phyloP scores from a whole-genome alignment of 192 early-diverging fungal genomes.

The Mortierella hygrophila region DNA sequence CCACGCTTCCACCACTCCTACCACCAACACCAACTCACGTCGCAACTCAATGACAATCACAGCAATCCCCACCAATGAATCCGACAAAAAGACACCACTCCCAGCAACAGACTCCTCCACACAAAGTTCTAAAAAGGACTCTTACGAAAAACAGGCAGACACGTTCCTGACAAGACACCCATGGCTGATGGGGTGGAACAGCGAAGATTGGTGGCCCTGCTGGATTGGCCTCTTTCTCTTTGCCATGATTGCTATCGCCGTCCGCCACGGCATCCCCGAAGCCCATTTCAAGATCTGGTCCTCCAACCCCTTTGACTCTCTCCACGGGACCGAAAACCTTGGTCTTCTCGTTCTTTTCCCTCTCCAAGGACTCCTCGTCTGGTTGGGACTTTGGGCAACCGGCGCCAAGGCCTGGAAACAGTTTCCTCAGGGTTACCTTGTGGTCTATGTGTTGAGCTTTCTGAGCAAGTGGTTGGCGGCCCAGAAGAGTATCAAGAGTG shows the following conservation, averaged over 20 bases:
- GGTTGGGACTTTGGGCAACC: conserved; percentile 48
- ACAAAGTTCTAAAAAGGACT: background rate
- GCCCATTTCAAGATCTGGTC: conserved; percentile 54
- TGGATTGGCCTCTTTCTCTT: conserved; percentile 65
- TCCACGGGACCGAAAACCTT: conserved; percentile 50
- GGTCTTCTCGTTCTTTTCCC: conserved; percentile 57
- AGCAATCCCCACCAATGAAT: background rate
- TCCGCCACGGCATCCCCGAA: conserved; percentile 47
- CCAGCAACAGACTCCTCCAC: background rate
- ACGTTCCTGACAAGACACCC: conserved; percentile 13
- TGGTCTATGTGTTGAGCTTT: conserved; percentile 56
- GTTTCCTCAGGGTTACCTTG: conserved; percentile 52
- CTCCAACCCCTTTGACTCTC: conserved; percentile 57
- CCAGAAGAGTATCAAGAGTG: conserved; percentile 50
- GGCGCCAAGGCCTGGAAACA: conserved; percentile 37
- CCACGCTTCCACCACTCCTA: background rate
- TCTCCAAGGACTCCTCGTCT: conserved; percentile 55
- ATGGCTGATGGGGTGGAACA: conserved; percentile 63
- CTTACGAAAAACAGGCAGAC: background rate
- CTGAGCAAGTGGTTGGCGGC: conserved; percentile 60
- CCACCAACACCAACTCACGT: background rate
- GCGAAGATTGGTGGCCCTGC: conserved; percentile 65
- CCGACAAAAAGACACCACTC: conserved; percentile 1
- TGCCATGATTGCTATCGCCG: conserved; percentile 50
- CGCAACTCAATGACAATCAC: conserved; percentile 6